Evolutionary conservation across 1,284 basidiomycete species (phyloP).

Genomic region (Ganoderma lucidum): DNA sequence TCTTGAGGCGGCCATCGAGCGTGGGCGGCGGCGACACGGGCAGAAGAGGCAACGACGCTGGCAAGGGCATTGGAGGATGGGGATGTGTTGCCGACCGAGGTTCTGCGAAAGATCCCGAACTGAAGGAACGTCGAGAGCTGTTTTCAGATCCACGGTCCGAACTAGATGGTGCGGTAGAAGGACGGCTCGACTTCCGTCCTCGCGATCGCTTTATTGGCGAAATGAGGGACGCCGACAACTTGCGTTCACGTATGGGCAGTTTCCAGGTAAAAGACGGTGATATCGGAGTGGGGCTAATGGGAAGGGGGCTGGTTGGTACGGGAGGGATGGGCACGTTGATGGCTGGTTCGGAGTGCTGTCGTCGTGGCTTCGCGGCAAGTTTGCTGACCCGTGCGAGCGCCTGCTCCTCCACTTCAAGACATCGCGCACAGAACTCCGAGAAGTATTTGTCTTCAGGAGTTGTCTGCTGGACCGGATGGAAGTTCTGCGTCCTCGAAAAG

Average conservation of each 20-base stretch:
- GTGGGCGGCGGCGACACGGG: constrained; percentile 12
- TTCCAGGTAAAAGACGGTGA: constrained; percentile 32
- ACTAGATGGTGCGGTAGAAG: constrained; percentile 53
- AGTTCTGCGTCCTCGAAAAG: constrained; percentile 43
- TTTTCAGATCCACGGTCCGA: constrained; percentile 19
- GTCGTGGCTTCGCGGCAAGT: constrained; percentile 47
- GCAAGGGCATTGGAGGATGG: constrained; percentile 24
- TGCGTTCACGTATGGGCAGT: constrained; percentile 31
- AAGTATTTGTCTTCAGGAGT: constrained; percentile 34
- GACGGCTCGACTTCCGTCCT: constrained; percentile 43
- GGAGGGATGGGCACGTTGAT: constrained; percentile 27
- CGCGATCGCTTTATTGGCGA: constrained; percentile 22
- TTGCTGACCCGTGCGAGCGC: constrained; percentile 67
- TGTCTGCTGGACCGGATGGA: constrained; percentile 34
- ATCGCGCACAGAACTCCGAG: constrained; percentile 49
- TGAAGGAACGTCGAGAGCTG: constrained; percentile 19
- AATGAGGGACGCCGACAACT: constrained; percentile 20
- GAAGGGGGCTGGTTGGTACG: constrained; percentile 27
- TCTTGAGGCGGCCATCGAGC: constrained; percentile 16
- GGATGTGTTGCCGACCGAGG: constrained; percentile 27
- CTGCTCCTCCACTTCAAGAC: constrained; percentile 78
- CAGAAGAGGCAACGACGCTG: constrained; percentile 10
- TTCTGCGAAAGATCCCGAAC: constrained; percentile 11
- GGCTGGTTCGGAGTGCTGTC: constrained; percentile 32
- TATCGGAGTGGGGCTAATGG: constrained; percentile 28